phyloP scores from a whole-genome alignment of 768 basidiomycete species.

The Tulasnella sp. region DNA sequence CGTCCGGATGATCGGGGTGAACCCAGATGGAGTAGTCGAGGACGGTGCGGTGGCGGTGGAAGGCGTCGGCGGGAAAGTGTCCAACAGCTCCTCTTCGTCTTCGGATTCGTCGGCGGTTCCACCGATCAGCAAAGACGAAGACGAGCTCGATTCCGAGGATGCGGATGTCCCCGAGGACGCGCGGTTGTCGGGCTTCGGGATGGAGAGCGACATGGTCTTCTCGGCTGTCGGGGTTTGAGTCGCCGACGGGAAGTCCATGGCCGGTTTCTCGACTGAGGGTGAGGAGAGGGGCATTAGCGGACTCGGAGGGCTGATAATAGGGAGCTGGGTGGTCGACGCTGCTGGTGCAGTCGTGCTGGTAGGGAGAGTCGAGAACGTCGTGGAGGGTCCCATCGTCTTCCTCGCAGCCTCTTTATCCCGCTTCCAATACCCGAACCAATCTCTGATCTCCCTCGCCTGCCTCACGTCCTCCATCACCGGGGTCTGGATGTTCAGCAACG shows the following conservation, averaged over 20 bases:
- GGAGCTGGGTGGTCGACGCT: not conserved
- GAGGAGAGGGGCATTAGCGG: not conserved
- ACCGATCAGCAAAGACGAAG: slow-evolving; percentile 4
- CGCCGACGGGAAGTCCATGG: not conserved
- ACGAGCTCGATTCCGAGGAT: slow-evolving; percentile 8
- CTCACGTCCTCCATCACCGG: slow-evolving; percentile 8
- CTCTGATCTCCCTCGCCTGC: slow-evolving; percentile 1
- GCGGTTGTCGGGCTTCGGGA: not conserved
- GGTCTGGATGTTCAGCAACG: not conserved
- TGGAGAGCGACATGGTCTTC: not conserved
- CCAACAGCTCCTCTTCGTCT: slow-evolving; percentile 7
- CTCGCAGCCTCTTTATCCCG: slow-evolving; percentile 4
- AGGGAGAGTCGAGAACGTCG: not conserved
- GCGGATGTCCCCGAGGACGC: not conserved
- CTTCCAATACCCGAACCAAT: slow-evolving; percentile 13
- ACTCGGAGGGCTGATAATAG: not conserved
- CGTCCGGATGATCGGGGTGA: slow-evolving; percentile 2
- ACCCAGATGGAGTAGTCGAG: not conserved
- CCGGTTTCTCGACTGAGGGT: not conserved
- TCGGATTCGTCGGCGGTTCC: not conserved
- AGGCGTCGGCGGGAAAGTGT: slow-evolving; percentile 8
- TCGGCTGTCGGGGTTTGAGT: not conserved
- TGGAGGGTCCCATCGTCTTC: not conserved
- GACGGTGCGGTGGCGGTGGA: not conserved
- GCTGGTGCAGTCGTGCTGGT: not conserved